Evolutionary conservation across 2,329 filamentous ascomycete genomes (phyloP).

Genomic region (Sporothrix curviconia): DNA sequence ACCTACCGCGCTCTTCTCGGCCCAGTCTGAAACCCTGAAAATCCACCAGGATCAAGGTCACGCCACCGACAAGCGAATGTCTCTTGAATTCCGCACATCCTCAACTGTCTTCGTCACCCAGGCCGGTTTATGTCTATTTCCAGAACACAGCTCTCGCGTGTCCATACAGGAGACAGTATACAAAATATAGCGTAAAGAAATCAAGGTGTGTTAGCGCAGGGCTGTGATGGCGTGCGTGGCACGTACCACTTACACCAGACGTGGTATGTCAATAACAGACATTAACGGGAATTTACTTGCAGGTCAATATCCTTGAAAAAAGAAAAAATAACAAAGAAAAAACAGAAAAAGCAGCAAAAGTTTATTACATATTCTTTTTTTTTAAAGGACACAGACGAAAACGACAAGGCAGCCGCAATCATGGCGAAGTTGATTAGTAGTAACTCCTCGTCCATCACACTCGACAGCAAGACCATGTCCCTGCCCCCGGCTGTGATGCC

Average conservation of each 20-base stretch:
- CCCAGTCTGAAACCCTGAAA: too few relatives aligned
- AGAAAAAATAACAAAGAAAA: background rate
- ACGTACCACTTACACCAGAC: background rate
- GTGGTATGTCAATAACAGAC: too few relatives aligned
- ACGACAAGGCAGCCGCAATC: conserved; percentile 26
- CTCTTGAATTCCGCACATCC: conserved; percentile 51
- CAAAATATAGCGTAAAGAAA: conserved; percentile 39
- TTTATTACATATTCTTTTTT: too few relatives aligned
- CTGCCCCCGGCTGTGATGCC: background rate
- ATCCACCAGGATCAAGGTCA: background rate
- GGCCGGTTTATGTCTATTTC: conserved; percentile 52
- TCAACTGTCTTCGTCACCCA: conserved; percentile 50
- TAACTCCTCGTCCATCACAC: conserved; percentile 13
- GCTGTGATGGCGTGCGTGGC: too few relatives aligned
- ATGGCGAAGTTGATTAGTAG: conserved; percentile 36
- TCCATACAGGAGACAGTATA: conserved; percentile 52
- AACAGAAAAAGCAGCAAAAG: background rate
- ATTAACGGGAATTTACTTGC: too few relatives aligned
- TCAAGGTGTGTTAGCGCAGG: background rate
- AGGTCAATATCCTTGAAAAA: too few relatives aligned
- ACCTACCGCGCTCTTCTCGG: too few relatives aligned
- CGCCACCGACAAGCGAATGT: conserved; percentile 37
- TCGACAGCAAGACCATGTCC: background rate
- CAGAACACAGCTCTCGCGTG: conserved; percentile 47
- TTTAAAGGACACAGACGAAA: too few relatives aligned